Base-by-base conservation (phyloP, 768 basidiomycete genomes). In the Kockovaella imperatae region DNA sequence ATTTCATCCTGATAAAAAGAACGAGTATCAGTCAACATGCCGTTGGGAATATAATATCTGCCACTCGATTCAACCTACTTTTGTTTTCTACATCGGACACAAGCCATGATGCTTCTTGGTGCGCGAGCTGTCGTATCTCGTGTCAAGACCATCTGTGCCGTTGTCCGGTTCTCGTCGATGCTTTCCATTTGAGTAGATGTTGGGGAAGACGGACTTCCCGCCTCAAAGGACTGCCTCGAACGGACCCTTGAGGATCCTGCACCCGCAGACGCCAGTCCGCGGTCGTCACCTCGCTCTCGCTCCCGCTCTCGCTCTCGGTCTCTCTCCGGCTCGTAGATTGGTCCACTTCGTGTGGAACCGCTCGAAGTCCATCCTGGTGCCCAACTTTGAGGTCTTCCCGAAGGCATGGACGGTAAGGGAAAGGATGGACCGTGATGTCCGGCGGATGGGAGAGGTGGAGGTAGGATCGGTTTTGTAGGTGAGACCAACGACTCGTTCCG, bases 1-100 rank as follows among this genome's bases (percentile, higher is more conserved):
- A 67, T 52, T 67, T 67, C 65, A 67, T 67, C 35, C 65, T 67
- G 45, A 5, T 15, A 17, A 23, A 21, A 25, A n/a, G n/a, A n/a
- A n/a, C n/a, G n/a, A n/a, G 4, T 18, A 43, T 50, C 40, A 54
- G 52, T 32, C 25, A 14, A 14, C 14, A 43, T 20, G 7, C 40
- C 24, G 7, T 24, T n/a, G n/a, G n/a, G n/a, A n/a, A n/a, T n/a
- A n/a, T n/a, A n/a, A n/a, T n/a, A n/a, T n/a, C n/a, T 28, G 40
- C 21, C 8, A 8, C 18, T 8, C 10, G 36, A 8, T 8, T 38
- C 18, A 25, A 28, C 40, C 28, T 26, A 42, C 40, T 42, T 42
- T 18, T 42, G 40, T 18, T 26, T 7, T 6, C 40, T 6, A 26
- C 40, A 42, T 28, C 40, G 18, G 13, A 26, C 28, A 42, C 40